Evolutionary conservation across 2,329 filamentous ascomycete species (phyloP), one percentile per base, ranked within the genome.

Genomic region (Drechslerella stenobrocha): DNA sequence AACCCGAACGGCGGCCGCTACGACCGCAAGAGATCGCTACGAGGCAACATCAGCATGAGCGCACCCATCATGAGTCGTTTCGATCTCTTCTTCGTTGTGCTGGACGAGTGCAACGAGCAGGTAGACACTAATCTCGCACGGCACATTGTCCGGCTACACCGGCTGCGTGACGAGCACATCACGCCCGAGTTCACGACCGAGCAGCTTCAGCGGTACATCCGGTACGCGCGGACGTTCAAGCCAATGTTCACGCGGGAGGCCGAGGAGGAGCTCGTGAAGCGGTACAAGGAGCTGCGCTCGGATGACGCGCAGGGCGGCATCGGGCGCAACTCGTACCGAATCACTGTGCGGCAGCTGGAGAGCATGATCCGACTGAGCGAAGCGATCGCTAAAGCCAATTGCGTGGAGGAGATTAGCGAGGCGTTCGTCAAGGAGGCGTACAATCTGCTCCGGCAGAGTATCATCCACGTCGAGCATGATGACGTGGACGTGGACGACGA

Each of bases 21-120:
- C 78, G 95, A 98, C 79, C 88, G 92, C 74, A 98, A 97, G 80
- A 87, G 88, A 0, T 96, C 93, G 0, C 83, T 98, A 4, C 84
- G 93, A 52, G 85, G 89, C 70, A 98, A 98, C 77, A 92, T 98
- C 78, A 97, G 97, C 79, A 96, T 98, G 89, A 92, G 87, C 23
- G 93, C 93, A 1, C 93, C 93, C 63, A 98, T 98, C 80, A 98
- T 98, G 93, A 96, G 90, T 53, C 89, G 93, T 81, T 98, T 98
- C 77, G 93, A 98, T 80, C 81, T 98, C 7, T 98, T 98, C 82
- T 98, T 98, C 75, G 90, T 98, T 53, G 88, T 98, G 23, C 83
- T 97, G 0, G 93, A 98, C 75, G 93, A 98, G 74, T 97, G 92
- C 76, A 95, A 96, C 75, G 92, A 97, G 78, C 79, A 83, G 35